Percentiles rank a stretch among this genome's conserved stretches.
Evolutionary conservation across 192 early-diverging fungal genomes (phyloP).

Genomic region (Backusella morwellensis): DNA sequence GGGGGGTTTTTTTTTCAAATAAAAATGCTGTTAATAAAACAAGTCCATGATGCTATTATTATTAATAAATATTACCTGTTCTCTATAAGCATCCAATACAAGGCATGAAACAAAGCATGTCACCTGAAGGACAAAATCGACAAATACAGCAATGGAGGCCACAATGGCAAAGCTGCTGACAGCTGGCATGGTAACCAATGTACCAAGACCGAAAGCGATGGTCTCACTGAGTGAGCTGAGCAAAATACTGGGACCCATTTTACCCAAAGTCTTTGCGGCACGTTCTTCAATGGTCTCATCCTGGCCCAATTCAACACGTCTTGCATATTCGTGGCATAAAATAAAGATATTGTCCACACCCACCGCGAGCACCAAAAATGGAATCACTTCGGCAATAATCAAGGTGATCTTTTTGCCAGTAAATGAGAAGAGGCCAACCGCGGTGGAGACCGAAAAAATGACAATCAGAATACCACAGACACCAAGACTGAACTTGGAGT

Average conservation of each 20-base stretch:
- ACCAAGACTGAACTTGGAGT: slow-evolving; percentile 61
- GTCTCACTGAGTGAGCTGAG: slow-evolving; percentile 60
- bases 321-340: slow-evolving; percentile 59
- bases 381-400: slow-evolving; percentile 70
- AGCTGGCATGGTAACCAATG: slow-evolving; percentile 64
- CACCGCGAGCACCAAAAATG: slow-evolving; percentile 64
- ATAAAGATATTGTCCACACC: slow-evolving; percentile 73
- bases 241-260: slow-evolving; percentile 62
- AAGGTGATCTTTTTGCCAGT: slow-evolving; percentile 59
- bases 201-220: slow-evolving; percentile 60
- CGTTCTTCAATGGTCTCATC: slow-evolving; percentile 53
- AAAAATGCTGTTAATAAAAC: background rate
- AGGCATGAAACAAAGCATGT: slow-evolving; percentile 62
- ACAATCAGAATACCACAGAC: slow-evolving; percentile 61
- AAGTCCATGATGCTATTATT: background rate
- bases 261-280: slow-evolving; percentile 53
- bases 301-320: slow-evolving; percentile 27
- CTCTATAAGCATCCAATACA: slow-evolving; percentile 52
- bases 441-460: slow-evolving; percentile 55
- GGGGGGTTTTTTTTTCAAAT: background rate
- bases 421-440: slow-evolving; percentile 61
- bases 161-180: slow-evolving; percentile 68
- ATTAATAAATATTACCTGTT: slow-evolving; percentile 36
- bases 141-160: slow-evolving; percentile 62
- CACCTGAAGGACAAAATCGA: slow-evolving; percentile 63